phyloP scores from a whole-genome alignment of 2,329 filamentous ascomycete genomes.

The Dactylellina haptotyla region DNA sequence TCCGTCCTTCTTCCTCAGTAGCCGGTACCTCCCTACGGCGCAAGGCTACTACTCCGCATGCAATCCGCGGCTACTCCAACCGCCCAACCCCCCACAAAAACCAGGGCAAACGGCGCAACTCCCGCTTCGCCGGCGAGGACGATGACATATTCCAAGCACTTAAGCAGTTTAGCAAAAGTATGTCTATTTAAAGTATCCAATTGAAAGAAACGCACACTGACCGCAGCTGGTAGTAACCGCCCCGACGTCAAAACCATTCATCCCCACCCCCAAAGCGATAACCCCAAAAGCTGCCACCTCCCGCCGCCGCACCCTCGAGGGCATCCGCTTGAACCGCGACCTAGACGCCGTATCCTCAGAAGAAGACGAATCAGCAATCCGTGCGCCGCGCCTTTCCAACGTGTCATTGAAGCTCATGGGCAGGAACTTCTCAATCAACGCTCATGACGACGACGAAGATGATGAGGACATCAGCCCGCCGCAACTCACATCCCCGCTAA shows the following conservation, averaged over 20 bases:
- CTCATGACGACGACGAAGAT: constrained; percentile 43
- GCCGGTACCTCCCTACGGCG: constrained; percentile 29
- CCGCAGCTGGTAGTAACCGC: constrained; percentile 35
- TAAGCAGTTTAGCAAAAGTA: constrained; percentile 47
- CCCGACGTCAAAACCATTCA: constrained; percentile 41
- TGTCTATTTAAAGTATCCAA: background rate
- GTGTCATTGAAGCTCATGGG: constrained; percentile 38
- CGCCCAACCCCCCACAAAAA: constrained; percentile 45
- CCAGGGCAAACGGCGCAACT: constrained; percentile 48
- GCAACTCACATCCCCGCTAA: constrained; percentile 32
- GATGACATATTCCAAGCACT: constrained; percentile 47
- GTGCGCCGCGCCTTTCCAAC: constrained; percentile 20
- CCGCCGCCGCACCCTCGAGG: constrained; percentile 30
- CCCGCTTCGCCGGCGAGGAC: constrained; percentile 44
- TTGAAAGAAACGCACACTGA: background rate
- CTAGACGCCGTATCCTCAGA: constrained; percentile 33
- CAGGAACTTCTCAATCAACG: constrained; percentile 19
- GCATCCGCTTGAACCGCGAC: constrained; percentile 38
- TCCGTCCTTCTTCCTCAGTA: constrained; percentile 19
- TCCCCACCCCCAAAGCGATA: constrained; percentile 42
- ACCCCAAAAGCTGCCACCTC: constrained; percentile 36
- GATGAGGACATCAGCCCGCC: constrained; percentile 47
- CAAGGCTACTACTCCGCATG: constrained; percentile 38
- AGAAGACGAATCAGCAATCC: constrained; percentile 15
- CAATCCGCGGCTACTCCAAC: constrained; percentile 37